A percentile compares a stretch with the other conserved stretches of the same genome.
These are phyloP conservation scores for Vaccinium myrtillus DNA, from an alignment of 148 eudicot species.

Conservation along the genomic window DNA sequence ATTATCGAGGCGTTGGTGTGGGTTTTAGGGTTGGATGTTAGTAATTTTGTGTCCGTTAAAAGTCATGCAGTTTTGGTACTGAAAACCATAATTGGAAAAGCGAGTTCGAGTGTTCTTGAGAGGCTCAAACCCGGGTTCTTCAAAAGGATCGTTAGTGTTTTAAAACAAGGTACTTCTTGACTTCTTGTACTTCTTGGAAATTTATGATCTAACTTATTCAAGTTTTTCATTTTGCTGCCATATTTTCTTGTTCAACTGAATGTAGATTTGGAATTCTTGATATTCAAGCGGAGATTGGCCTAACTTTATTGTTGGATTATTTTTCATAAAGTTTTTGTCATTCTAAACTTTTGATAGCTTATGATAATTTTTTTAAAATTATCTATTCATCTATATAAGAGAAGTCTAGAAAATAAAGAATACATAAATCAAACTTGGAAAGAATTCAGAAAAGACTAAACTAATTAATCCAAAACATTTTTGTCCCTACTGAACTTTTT, in stretches of 20 bases:
- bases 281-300: no score
- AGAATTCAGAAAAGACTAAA: no score
- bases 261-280: no score
- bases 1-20: constrained; percentile 33
- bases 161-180: constrained; percentile 15
- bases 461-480: no score
- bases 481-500: no score
- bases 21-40: constrained; percentile 30
- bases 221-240: not conserved
- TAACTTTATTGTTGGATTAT: no score
- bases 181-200: not conserved
- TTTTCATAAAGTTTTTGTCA: no score
- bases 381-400: no score
- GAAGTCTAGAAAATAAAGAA: no score
- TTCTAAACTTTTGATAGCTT: no score
- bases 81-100: constrained; percentile 24
- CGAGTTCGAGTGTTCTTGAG: constrained; percentile 13
- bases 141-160: not conserved
- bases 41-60: constrained; percentile 11
- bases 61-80: constrained; percentile 26
- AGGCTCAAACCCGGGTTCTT: constrained; percentile 34
- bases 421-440: no score
- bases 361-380: no score
- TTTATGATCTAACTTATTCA: not conserved
- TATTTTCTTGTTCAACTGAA: not conserved